Percentiles rank a stretch among this genome's conserved stretches.
These are phyloP conservation scores for Suaeda aralocaspica DNA, from an alignment of 148 eudicot species.

Conservation along the genomic window DNA sequence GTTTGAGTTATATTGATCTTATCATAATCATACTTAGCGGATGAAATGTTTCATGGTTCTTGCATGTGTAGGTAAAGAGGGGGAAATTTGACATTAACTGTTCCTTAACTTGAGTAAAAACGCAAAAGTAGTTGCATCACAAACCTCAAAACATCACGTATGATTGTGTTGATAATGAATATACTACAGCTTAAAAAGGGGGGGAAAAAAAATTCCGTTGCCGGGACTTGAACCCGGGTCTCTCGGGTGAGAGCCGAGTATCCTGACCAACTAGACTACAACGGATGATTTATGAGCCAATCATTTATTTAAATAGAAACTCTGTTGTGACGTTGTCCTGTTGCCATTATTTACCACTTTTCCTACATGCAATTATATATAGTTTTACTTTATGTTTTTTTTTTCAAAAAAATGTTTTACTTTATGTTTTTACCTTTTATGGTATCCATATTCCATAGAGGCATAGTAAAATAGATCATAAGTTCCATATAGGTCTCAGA, in stretches of 20 bases:
- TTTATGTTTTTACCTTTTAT: too few relatives aligned
- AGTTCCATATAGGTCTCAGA: too few relatives aligned
- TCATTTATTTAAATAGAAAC: too few relatives aligned
- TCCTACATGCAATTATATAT: too few relatives aligned
- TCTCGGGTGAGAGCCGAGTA: slow-evolving; percentile 99
- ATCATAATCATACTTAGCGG: slow-evolving; percentile 14
- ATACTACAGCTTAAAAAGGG: not conserved
- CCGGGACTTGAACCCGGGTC: slow-evolving; percentile 99
- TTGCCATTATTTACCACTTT: too few relatives aligned
- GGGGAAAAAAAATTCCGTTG: slow-evolving; percentile 48
- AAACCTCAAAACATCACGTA: not conserved
- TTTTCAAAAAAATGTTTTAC: too few relatives aligned
- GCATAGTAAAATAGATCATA: too few relatives aligned
- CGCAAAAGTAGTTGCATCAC: not conserved
- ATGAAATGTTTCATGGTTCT: slow-evolving; percentile 32
- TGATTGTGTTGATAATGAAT: too few relatives aligned
- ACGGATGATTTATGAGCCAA: too few relatives aligned
- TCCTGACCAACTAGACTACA: slow-evolving; percentile 97
- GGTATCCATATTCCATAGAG: too few relatives aligned
- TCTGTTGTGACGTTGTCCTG: too few relatives aligned
- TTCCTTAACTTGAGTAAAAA: not conserved
- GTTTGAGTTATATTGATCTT: slow-evolving; percentile 9
- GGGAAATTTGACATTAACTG: not conserved
- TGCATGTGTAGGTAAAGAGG: slow-evolving; percentile 27
- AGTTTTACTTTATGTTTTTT: too few relatives aligned